Evolutionary conservation across 2,329 filamentous ascomycete genomes (phyloP).

Genomic region (Trichoderma polysporum): DNA sequence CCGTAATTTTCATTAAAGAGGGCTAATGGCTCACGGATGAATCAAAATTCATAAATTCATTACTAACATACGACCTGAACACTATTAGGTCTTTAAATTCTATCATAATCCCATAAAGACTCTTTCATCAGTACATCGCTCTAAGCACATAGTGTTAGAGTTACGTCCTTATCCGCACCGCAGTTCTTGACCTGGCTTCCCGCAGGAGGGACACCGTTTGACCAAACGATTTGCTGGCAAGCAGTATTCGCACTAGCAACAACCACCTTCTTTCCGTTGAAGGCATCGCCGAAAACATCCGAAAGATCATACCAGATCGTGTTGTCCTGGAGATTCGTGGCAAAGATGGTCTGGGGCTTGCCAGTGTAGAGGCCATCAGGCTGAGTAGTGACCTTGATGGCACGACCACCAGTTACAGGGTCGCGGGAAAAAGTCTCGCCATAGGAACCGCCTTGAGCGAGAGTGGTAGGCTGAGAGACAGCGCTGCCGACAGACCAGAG

Average conservation of each 20-base stretch:
- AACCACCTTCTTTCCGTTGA: conserved; percentile 35
- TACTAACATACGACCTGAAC: not conserved
- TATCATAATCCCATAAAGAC: not conserved
- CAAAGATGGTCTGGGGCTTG: conserved; percentile 42
- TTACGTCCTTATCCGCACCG: conserved; percentile 33
- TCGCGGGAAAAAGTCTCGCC: conserved; percentile 37
- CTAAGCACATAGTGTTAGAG: conserved; percentile 38
- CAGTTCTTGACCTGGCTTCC: conserved; percentile 42
- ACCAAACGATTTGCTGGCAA: conserved; percentile 40
- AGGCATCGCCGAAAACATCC: conserved; percentile 42
- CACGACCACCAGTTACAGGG: conserved; percentile 39
- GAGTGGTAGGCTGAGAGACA: conserved; percentile 29
- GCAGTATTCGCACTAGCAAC: conserved; percentile 30
- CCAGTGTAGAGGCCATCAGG: conserved; percentile 41
- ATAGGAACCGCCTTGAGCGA: conserved; percentile 33
- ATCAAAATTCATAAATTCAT: conserved; percentile 1
- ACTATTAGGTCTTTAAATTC: not conserved
- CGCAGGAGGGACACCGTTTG: conserved; percentile 34
- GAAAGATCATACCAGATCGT: conserved; percentile 42
- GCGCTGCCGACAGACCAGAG: conserved; percentile 41
- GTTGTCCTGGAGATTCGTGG: conserved; percentile 38
- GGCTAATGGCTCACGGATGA: no score
- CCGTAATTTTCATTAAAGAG: not conserved
- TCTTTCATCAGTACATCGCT: not conserved
- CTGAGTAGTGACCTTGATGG: conserved; percentile 39